Percentiles rank a stretch among this genome's conserved stretches.
Conservation (phyloP, 257 asterid genomes). For the Orobanche coerulescens region DNA sequence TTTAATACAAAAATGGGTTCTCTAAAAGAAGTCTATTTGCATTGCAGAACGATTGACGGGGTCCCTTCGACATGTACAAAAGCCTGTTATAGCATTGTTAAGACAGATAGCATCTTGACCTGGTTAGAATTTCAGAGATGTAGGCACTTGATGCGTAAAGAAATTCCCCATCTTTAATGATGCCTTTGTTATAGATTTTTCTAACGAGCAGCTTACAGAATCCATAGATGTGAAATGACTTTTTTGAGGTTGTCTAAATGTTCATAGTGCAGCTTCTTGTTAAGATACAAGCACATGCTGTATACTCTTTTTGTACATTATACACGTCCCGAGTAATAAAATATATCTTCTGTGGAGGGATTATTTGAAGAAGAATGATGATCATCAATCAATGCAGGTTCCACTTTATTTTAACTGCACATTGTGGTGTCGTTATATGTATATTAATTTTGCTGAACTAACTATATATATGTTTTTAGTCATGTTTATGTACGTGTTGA, state of each 20-base stretch:
- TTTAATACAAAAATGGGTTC: constrained; percentile 68
- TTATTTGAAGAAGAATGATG: background rate
- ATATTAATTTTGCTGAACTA: constrained; percentile 14
- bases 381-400: constrained; percentile 2
- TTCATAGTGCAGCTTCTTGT: constrained; percentile 7
- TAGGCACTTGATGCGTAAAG: constrained; percentile 80
- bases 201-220: background rate
- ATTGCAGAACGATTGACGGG: constrained; percentile 84
- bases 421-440: constrained; percentile 2
- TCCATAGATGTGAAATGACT: background rate
- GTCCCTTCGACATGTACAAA: constrained; percentile 76
- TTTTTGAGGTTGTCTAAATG: background rate
- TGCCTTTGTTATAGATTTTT: too few species aligned
- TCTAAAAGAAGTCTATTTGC: constrained; percentile 67
- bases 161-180: constrained; percentile 42
- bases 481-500: too few species aligned
- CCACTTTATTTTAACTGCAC: background rate
- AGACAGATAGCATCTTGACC: constrained; percentile 76
- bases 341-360: background rate
- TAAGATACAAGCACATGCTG: constrained; percentile 14
- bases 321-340: constrained; percentile 20
- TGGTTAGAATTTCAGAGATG: constrained; percentile 79
- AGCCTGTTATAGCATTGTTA: constrained; percentile 65
- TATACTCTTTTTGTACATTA: constrained; percentile 29
- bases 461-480: background rate